phyloP scores from a whole-genome alignment of 1,284 basidiomycete species.

The Ustanciosporium gigantosporum region DNA sequence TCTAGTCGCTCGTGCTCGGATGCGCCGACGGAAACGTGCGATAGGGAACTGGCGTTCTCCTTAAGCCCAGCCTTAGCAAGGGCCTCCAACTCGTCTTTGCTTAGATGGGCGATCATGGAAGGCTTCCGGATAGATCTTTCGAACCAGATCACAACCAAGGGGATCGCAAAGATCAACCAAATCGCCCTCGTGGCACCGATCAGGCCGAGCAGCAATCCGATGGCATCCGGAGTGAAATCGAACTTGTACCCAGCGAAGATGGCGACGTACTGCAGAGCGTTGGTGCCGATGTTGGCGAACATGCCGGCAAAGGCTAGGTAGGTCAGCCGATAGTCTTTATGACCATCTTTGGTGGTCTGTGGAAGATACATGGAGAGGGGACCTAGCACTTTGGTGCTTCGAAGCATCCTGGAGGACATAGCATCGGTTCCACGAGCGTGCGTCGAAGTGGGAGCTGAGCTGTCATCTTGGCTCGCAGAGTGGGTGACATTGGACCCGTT shows the following conservation, averaged over 20 bases:
- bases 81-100: conserved; percentile 12
- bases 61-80: conserved; percentile 29
- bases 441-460: conserved; percentile 5
- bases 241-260: conserved; percentile 36
- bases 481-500: neutral
- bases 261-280: conserved; percentile 21
- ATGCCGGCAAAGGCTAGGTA: conserved; percentile 26
- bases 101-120: conserved; percentile 6
- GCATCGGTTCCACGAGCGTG: no score
- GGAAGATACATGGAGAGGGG: conserved; percentile 31
- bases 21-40: neutral
- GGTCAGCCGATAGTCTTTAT: conserved; percentile 33
- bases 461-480: no score
- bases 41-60: conserved; percentile 1
- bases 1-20: neutral
- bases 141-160: conserved; percentile 19
- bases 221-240: conserved; percentile 34
- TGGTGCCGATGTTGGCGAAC: conserved; percentile 29
- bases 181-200: conserved; percentile 27
- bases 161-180: conserved; percentile 32
- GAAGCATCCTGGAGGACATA: neutral
- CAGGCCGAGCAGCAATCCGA: conserved; percentile 21
- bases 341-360: conserved; percentile 12
- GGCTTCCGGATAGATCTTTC: conserved; percentile 25
- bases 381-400: conserved; percentile 12